Conservation (phyloP, 2,329 filamentous ascomycete species). For the Apiospora pterosperma region DNA sequence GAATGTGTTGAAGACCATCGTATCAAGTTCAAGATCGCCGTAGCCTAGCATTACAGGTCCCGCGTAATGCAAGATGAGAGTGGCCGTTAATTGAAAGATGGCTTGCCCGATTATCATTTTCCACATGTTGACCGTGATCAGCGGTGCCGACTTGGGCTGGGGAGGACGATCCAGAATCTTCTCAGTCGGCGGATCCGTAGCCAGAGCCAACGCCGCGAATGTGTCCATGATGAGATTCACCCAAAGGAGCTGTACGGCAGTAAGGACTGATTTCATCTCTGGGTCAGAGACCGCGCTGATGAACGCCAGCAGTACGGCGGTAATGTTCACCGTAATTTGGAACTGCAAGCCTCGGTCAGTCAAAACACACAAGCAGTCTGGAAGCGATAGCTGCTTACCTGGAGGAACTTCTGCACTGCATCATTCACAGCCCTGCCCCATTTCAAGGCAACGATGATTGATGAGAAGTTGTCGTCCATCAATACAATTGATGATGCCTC, state of each 20-base stretch:
- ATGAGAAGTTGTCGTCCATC: constrained; percentile 64
- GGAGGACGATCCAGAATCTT: constrained; percentile 53
- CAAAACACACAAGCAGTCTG: neutral
- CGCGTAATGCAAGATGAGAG: constrained; percentile 59
- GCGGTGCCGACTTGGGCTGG: constrained; percentile 61
- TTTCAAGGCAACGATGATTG: constrained; percentile 63
- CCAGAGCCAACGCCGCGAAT: constrained; percentile 62
- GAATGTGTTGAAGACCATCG: constrained; percentile 66
- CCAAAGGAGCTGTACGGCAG: constrained; percentile 65
- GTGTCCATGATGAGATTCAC: constrained; percentile 70
- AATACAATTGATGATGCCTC: constrained; percentile 67
- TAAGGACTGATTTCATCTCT: constrained; percentile 57
- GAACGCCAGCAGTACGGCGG: constrained; percentile 63
- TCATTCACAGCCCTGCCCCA: constrained; percentile 70
- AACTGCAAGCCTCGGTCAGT: constrained; percentile 35
- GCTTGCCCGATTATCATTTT: constrained; percentile 64
- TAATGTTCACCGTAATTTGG: constrained; percentile 69
- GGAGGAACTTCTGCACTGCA: constrained; percentile 65
- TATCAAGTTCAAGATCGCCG: constrained; percentile 44
- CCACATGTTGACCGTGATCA: constrained; percentile 70
- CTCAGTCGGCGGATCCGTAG: constrained; percentile 58
- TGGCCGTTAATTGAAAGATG: constrained; percentile 57
- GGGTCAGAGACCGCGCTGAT: constrained; percentile 57
- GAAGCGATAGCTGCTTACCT: constrained; percentile 31
- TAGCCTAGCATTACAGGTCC: constrained; percentile 54